Evolutionary conservation across 2,329 filamentous ascomycete genomes (phyloP).

Genomic region (Claviceps sp.): DNA sequence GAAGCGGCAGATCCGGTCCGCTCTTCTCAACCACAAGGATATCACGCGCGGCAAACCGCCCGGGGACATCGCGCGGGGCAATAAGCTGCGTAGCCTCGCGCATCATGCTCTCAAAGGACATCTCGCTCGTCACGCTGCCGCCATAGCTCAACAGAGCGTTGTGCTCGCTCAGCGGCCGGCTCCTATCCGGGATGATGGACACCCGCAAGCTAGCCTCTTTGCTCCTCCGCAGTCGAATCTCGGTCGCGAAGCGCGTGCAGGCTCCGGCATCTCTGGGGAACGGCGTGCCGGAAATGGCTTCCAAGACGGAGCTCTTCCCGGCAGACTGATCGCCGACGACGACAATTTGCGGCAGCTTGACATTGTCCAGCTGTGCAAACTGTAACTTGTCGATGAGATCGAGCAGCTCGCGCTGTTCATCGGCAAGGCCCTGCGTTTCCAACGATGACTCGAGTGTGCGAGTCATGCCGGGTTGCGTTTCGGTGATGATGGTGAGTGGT

Average conservation of each 20-base stretch:
- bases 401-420: constrained; percentile 42
- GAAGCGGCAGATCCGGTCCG: constrained; percentile 43
- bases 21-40: constrained; percentile 46
- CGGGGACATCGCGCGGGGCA: constrained; percentile 34
- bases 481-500: background rate
- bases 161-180: constrained; percentile 32
- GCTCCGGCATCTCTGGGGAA: constrained; percentile 47
- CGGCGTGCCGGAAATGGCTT: constrained; percentile 47
- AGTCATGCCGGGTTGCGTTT: constrained; percentile 20
- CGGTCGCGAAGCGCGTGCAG: constrained; percentile 49
- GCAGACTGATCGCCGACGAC: constrained; percentile 52
- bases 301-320: constrained; percentile 50
- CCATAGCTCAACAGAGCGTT: constrained; percentile 33
- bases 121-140: constrained; percentile 29
- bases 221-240: constrained; percentile 40
- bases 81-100: constrained; percentile 36
- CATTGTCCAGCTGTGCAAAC: constrained; percentile 36
- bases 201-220: constrained; percentile 32
- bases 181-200: constrained; percentile 41
- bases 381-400: constrained; percentile 45
- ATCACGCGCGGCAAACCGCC: constrained; percentile 36
- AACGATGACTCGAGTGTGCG: constrained; percentile 34
- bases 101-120: constrained; percentile 38
- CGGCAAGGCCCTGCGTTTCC: constrained; percentile 34
- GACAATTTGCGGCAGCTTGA: constrained; percentile 46